These are phyloP conservation scores for Botrytis cinerea DNA, from an alignment of 2,329 filamentous ascomycete genomes.

Conservation along the genomic window DNA sequence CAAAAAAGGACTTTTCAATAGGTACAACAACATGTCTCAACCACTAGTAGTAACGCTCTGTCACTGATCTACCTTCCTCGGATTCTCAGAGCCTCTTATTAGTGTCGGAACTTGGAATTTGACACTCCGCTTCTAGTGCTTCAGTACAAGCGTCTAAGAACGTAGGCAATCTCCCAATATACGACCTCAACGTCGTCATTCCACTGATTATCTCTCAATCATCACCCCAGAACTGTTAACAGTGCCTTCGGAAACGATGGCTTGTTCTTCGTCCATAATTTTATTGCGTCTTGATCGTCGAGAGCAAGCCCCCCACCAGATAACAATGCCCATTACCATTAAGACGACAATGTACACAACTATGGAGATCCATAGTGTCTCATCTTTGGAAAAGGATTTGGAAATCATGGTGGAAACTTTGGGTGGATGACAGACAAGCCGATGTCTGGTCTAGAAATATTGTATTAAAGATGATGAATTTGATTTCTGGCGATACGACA, in stretches of 20 bases:
- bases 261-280: background rate
- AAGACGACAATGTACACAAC: background rate
- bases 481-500: no score
- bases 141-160: background rate
- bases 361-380: background rate
- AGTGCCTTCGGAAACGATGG: background rate
- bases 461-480: background rate
- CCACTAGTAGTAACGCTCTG: background rate
- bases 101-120: background rate
- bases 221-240: no score
- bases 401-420: background rate
- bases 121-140: background rate
- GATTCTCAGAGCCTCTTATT: background rate
- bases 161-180: fast-evolving
- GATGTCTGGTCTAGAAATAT: no score
- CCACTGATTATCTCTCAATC: background rate
- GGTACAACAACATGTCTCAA: background rate
- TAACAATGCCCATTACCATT: background rate
- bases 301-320: background rate
- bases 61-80: background rate
- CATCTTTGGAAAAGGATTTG: background rate
- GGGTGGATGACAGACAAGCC: background rate
- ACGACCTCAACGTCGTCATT: background rate
- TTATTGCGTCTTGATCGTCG: background rate
- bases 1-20: background rate